Evolutionary conservation across 352 stramenopile genomes (phyloP).

Genomic region (Globisporangium spiculum): DNA sequence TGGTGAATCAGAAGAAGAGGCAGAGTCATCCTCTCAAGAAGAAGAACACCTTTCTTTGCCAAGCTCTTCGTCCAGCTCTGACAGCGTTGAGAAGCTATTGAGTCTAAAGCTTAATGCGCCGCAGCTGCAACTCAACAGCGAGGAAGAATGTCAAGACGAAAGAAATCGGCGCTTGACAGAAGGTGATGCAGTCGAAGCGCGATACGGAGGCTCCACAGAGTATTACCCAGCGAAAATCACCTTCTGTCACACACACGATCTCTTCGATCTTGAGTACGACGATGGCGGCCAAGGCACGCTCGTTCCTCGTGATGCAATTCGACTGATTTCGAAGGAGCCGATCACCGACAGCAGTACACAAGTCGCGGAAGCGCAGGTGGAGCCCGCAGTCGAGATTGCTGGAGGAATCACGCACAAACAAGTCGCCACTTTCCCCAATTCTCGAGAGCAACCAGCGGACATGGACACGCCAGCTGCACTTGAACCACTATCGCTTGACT

Average conservation of each 20-base stretch:
- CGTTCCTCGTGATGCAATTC: slow-evolving; percentile 1
- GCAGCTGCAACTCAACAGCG: neutral
- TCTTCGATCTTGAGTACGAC: slow-evolving; percentile 7
- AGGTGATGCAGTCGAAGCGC: slow-evolving; percentile 2
- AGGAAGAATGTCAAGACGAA: neutral
- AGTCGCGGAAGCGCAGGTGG: neutral
- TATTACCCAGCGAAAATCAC: slow-evolving; percentile 6
- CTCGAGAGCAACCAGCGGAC: neutral
- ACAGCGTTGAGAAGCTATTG: neutral
- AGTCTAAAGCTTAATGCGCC: neutral
- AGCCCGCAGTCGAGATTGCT: neutral
- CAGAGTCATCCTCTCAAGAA: neutral
- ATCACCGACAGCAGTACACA: neutral
- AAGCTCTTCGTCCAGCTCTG: neutral
- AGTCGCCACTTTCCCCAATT: no score
- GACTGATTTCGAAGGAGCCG: neutral
- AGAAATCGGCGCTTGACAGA: neutral
- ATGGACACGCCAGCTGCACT: neutral
- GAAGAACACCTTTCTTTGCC: neutral
- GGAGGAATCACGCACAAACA: no score
- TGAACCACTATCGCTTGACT: neutral
- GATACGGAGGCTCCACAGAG: neutral
- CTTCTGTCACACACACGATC: slow-evolving; percentile 3
- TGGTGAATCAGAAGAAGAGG: slow-evolving; percentile 4
- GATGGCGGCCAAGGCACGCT: slow-evolving; percentile 10